A percentile compares a stretch with the other conserved stretches of the same genome.
Evolutionary conservation across 2,329 filamentous ascomycete genomes (phyloP).

Genomic region (Cordyceps pruinosa): DNA sequence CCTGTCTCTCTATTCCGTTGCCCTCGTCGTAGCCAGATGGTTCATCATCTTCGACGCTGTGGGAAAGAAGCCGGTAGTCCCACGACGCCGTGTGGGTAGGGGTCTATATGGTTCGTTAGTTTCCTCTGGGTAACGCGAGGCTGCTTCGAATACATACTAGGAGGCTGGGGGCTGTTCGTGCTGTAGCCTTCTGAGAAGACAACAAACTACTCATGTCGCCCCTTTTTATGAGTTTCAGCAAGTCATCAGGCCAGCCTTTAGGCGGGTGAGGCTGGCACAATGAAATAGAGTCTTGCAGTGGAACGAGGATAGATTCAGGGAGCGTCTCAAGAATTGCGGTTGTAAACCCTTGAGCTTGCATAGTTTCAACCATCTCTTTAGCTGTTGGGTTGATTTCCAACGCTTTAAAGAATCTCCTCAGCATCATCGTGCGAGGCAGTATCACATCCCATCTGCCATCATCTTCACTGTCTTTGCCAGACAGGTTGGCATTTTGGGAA

Average conservation of each 20-base stretch:
- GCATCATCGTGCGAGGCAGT: constrained; percentile 62
- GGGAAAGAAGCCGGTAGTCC: constrained; percentile 74
- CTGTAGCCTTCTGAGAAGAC: constrained; percentile 30
- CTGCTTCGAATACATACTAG: constrained; percentile 30
- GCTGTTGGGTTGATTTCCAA: constrained; percentile 45
- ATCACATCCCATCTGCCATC: constrained; percentile 38
- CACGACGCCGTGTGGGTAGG: constrained; percentile 60
- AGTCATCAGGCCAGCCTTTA: constrained; percentile 61
- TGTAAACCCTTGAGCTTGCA: constrained; percentile 59
- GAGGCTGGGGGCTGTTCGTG: constrained; percentile 30
- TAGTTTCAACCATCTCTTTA: constrained; percentile 63
- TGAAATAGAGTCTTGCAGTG: constrained; percentile 77
- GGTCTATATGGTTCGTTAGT: constrained; percentile 30
- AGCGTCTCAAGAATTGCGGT: constrained; percentile 67
- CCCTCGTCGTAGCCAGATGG: constrained; percentile 64
- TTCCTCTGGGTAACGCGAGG: neutral
- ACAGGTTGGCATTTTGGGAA: constrained; percentile 30
- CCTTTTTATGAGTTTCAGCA: constrained; percentile 71
- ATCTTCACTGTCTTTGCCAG: constrained; percentile 28
- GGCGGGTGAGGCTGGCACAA: constrained; percentile 78
- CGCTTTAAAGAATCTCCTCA: constrained; percentile 59
- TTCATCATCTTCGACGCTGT: constrained; percentile 53
- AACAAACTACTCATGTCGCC: constrained; percentile 70
- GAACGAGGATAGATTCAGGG: constrained; percentile 74
- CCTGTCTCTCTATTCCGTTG: constrained; percentile 75